phyloP scores from a whole-genome alignment of 73 alveolate genomes.

The Tetrahymena borealis region DNA sequence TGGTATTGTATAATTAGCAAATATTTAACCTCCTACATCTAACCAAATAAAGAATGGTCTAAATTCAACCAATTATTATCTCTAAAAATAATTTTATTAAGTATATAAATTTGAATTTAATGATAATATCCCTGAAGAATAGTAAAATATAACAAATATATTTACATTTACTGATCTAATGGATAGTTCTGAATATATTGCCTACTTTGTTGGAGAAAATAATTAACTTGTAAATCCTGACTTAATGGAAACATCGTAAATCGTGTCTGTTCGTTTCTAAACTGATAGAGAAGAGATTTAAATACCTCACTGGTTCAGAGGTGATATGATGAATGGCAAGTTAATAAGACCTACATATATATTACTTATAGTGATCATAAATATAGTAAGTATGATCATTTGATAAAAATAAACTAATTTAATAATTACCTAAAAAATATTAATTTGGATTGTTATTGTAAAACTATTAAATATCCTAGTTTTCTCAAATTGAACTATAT shows the following conservation, averaged over 20 bases:
- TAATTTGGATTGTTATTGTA: no score
- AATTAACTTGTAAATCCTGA: slow-evolving; percentile 36
- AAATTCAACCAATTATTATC: slow-evolving; percentile 12
- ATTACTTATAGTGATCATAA: background rate
- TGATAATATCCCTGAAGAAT: slow-evolving; percentile 14
- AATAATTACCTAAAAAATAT: no score
- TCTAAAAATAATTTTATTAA: background rate
- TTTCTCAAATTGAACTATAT: no score
- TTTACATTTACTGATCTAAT: slow-evolving; percentile 4
- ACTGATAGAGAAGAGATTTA: background rate
- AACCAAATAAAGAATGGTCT: slow-evolving; percentile 3
- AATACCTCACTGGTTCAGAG: background rate
- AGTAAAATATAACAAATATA: background rate
- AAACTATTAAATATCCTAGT: no score
- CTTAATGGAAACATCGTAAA: slow-evolving; percentile 3
- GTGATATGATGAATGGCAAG: background rate
- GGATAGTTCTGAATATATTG: slow-evolving; percentile 28
- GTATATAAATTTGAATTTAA: slow-evolving; percentile 12
- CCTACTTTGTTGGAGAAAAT: slow-evolving; percentile 21
- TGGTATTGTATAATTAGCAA: slow-evolving; percentile 1
- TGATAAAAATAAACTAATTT: no score
- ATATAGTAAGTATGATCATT: background rate
- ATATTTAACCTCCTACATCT: slow-evolving; percentile 9
- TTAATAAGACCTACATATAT: background rate
- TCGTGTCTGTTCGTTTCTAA: background rate